These are phyloP conservation scores for Bruguiera sexangula DNA, from an alignment of 345 rosid species.

Conservation along the genomic window DNA sequence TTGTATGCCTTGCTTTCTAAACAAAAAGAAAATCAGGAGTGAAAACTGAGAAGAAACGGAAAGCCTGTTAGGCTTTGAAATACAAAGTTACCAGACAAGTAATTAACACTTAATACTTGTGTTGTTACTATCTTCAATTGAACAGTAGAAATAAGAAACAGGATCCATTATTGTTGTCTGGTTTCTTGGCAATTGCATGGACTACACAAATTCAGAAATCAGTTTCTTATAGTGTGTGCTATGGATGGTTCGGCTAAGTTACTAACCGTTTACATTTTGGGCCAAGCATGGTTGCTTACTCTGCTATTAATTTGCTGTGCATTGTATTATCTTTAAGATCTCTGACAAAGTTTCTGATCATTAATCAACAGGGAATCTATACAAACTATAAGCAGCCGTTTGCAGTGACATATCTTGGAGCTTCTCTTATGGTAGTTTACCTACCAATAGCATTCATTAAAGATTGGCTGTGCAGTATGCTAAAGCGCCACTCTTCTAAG, in stretches of 20 bases:
- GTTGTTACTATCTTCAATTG: too few species aligned
- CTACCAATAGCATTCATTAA: conserved; percentile 86
- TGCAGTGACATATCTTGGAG: conserved; percentile 98
- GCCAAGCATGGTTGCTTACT: too few species aligned
- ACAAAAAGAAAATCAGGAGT: too few species aligned
- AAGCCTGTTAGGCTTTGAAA: background rate
- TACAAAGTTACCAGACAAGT: background rate
- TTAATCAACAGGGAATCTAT: conserved; percentile 69
- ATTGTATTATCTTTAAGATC: background rate
- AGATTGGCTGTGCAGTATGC: conserved; percentile 69
- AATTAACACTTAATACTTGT: background rate
- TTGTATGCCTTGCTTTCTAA: background rate
- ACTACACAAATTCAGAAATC: background rate
- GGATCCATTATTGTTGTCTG: background rate
- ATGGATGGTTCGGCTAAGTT: background rate
- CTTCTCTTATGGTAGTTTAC: conserved; percentile 95
- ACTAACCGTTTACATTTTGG: too few species aligned
- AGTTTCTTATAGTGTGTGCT: background rate
- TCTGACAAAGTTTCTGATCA: background rate
- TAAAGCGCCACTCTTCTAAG: conserved; percentile 47
- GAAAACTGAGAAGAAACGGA: background rate
- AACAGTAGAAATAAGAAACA: background rate
- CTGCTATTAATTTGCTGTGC: background rate
- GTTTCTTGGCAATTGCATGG: background rate
- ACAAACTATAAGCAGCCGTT: conserved; percentile 90